Conservation (phyloP, 345 rosid species). For the Bruguiera parviflora region DNA sequence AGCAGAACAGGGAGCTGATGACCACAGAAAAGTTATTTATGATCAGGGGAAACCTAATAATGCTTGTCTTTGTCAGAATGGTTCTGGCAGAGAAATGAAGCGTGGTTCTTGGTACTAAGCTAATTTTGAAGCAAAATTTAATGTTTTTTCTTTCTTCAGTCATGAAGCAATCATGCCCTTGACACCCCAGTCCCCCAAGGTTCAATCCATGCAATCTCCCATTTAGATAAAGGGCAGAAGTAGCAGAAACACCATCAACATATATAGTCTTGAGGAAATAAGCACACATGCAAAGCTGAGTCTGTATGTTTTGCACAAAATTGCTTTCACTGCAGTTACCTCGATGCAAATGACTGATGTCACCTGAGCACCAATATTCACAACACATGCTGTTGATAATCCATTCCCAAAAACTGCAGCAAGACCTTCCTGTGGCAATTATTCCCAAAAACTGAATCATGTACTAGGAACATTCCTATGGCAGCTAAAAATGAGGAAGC, state of each 20-base stretch:
- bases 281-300: not conserved
- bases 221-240: not conserved
- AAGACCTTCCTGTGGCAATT: constrained; percentile 65
- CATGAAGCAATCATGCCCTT: not conserved
- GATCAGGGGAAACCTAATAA: too few species aligned
- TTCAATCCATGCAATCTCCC: not conserved
- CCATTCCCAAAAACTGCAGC: constrained; percentile 95
- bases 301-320: not conserved
- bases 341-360: constrained; percentile 80
- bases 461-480: not conserved
- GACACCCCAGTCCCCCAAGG: not conserved
- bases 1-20: too few species aligned
- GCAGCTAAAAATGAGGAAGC: not conserved
- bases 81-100: too few species aligned
- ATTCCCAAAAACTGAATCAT: constrained; percentile 14
- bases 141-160: not conserved
- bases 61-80: too few species aligned
- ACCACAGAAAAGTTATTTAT: too few species aligned
- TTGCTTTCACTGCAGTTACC: constrained; percentile 40
- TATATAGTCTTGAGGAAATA: not conserved
- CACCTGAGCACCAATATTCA: constrained; percentile 88
- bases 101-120: too few species aligned
- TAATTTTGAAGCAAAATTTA: too few species aligned
- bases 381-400: constrained; percentile 82
- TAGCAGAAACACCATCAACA: not conserved